Percentiles rank a stretch among this genome's conserved stretches.
phyloP scores from a whole-genome alignment of 306 rosid species.

The Castanea mollissima region DNA sequence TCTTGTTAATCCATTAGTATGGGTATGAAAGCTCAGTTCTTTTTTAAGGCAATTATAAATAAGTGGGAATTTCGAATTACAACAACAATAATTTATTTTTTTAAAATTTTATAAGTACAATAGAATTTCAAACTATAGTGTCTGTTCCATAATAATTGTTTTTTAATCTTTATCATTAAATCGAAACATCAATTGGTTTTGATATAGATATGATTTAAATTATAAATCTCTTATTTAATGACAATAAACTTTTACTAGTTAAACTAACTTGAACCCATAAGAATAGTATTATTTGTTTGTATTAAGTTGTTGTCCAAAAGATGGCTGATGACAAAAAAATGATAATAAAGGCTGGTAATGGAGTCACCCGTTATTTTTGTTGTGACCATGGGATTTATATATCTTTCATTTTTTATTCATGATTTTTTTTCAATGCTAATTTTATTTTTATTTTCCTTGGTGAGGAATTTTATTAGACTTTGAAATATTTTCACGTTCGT shows the following conservation, averaged over 20 bases:
- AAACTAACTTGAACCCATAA: too few species aligned
- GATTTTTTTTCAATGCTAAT: too few species aligned
- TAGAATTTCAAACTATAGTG: too few species aligned
- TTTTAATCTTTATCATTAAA: too few species aligned
- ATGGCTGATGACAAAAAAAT: neutral
- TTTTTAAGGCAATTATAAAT: neutral
- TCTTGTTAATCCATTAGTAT: neutral
- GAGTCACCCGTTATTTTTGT: neutral
- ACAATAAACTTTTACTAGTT: too few species aligned
- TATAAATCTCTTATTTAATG: too few species aligned
- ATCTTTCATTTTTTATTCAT: neutral
- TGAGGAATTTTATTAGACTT: neutral
- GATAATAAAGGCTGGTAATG: neutral
- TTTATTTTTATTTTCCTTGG: too few species aligned
- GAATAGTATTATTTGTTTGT: neutral
- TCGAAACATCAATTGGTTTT: too few species aligned
- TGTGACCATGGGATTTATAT: neutral
- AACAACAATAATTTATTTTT: too few species aligned
- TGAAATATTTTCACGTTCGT: neutral
- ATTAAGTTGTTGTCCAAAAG: neutral
- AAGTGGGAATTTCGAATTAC: too few species aligned
- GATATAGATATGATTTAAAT: too few species aligned
- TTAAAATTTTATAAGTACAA: too few species aligned
- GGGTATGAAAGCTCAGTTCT: neutral
- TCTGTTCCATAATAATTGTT: accelerated